A percentile compares a stretch with the other conserved stretches of the same genome.
phyloP scores from a whole-genome alignment of 176 grass and related monocot species.

The Themeda triandra region DNA sequence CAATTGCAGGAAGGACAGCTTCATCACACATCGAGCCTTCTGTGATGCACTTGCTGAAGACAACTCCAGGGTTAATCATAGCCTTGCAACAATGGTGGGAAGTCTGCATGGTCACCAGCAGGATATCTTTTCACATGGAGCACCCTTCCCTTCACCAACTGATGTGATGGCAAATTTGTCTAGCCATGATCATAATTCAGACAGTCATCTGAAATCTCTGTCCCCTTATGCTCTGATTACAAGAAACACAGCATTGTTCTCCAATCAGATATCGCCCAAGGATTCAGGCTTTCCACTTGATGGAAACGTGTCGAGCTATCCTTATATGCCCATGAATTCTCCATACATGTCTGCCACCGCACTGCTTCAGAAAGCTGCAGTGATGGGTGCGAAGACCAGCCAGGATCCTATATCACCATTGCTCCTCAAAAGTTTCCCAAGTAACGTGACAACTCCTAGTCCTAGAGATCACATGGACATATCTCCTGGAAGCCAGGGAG shows the following conservation, averaged over 20 bases:
- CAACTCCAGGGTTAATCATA: conserved; percentile 43
- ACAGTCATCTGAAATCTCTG: conserved; percentile 39
- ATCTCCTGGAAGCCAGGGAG: conserved; percentile 41
- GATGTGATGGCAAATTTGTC: conserved; percentile 48
- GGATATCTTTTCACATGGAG: conserved; percentile 41
- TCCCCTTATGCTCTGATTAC: conserved; percentile 55
- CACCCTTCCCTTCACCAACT: conserved; percentile 34
- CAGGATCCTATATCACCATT: conserved; percentile 62
- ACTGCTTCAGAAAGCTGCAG: conserved; percentile 66
- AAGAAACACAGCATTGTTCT: conserved; percentile 45
- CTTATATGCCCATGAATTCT: conserved; percentile 53
- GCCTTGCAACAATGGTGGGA: conserved; percentile 53
- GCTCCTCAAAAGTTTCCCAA: conserved; percentile 51
- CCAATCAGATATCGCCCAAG: conserved; percentile 36
- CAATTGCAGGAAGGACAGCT: conserved; percentile 58
- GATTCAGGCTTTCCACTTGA: conserved; percentile 40
- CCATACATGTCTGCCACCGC: conserved; percentile 65
- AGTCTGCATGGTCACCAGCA: conserved; percentile 51
- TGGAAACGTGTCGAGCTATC: conserved; percentile 34
- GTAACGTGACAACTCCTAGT: conserved; percentile 32
- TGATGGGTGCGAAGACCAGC: conserved; percentile 60
- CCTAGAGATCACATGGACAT: conserved; percentile 43
- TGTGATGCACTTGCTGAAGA: conserved; percentile 62
- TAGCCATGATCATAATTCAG: conserved; percentile 32
- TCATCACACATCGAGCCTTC: conserved; percentile 66